These are phyloP conservation scores for Eucalyptus curtisii DNA, from an alignment of 345 rosid species.

Conservation along the genomic window DNA sequence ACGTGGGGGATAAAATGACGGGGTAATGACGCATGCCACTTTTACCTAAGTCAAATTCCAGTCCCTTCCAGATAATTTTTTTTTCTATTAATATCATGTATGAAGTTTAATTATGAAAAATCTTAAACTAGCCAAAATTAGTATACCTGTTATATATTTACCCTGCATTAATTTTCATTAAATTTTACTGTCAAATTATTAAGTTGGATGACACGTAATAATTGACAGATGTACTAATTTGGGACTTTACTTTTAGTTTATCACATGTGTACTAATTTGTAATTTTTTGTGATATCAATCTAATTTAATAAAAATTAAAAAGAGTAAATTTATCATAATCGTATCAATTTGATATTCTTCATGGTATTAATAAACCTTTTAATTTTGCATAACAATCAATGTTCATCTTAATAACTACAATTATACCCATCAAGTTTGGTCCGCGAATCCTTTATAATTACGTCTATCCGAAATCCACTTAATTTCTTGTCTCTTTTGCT, in stretches of 20 bases:
- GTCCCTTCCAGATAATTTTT: neutral
- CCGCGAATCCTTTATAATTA: neutral
- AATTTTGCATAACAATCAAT: neutral
- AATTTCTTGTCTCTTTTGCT: neutral
- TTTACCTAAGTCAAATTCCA: neutral
- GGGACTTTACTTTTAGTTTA: rapidly evolving
- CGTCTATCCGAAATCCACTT: neutral
- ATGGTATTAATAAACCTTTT: too few relatives aligned
- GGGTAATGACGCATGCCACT: neutral
- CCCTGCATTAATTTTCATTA: too few relatives aligned
- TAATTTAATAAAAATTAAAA: rapidly evolving
- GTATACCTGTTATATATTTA: rapidly evolving
- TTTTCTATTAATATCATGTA: neutral
- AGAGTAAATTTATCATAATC: rapidly evolving
- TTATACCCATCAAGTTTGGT: neutral
- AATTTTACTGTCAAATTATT: rapidly evolving
- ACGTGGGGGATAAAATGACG: neutral
- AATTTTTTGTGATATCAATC: too few relatives aligned
- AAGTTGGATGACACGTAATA: rapidly evolving
- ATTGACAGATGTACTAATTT: rapidly evolving
- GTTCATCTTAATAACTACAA: neutral
- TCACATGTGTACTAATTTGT: too few relatives aligned
- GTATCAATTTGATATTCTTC: too few relatives aligned
- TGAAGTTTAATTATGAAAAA: neutral
- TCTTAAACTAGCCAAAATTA: rapidly evolving